Base-by-base conservation (phyloP, 2,329 filamentous ascomycete genomes). In the Corinectria fuckeliana region DNA sequence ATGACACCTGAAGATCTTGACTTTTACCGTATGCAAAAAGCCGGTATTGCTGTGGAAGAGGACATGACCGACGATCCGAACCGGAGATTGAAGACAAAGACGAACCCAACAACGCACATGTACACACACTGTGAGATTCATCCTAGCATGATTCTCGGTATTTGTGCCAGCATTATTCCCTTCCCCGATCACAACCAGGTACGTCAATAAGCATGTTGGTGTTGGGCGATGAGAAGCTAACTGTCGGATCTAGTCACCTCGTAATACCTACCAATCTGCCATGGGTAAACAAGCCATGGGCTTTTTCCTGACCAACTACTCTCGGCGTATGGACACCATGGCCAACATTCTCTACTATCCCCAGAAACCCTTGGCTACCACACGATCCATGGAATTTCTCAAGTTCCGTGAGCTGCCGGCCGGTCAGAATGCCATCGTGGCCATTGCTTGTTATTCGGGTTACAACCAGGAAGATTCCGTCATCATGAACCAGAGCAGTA, bases 221-320 rank as follows among this genome's bases (percentile, higher is more conserved):
- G 13, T 25, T 10, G 28, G 18, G 3, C 2, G 5, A 3, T 44
- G 8, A 18, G 5, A 8, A 13, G 3, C 67, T 69, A 55, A 64
- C 49, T 23, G 18, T 36, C 9, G 8, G 25, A n/a, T 16, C 47
- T 73, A 96, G 86, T 98, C 94, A 63, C 95, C 95, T 67, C 91
- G 95, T 90, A 99, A 99, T 75, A 98, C 94, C 4, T 99, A 97
- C 77, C 94, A 98, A 80, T 97, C 94, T 71, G 95, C 95, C 74
- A 99, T 99, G 95, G 95, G 96, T 82, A 99, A 99, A 80, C 95
- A 99, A 85, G 95, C 95, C 63, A 99, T 99, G 96, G 95, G 96
- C 74, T 93, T 98, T 70, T 97, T 97, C 81, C 84, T 99, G 56
- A 99, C 96, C 11, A 99, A 99, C 75, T 99, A 96, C 77, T 90